A percentile compares a stretch with the other conserved stretches of the same genome.
phyloP scores from a whole-genome alignment of 1,284 basidiomycete genomes.

The Abortiporus biennis region DNA sequence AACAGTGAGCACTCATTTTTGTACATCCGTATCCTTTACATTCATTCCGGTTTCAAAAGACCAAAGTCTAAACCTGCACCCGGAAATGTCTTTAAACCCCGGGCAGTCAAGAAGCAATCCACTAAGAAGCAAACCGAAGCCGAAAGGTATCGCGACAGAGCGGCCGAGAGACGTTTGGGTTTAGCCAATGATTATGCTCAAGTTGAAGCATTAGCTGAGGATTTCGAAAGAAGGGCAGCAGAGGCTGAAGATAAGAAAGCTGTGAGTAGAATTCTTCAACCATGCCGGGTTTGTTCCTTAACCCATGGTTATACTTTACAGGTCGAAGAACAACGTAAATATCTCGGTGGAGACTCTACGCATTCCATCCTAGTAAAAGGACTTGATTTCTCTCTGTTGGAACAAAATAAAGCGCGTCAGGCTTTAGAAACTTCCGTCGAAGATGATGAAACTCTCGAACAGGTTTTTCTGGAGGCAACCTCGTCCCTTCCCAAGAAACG shows the following conservation, averaged over 20 bases:
- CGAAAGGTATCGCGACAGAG: conserved; percentile 74
- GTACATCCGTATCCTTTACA: neutral
- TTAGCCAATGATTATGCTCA: conserved; percentile 64
- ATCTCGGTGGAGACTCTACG: conserved; percentile 83
- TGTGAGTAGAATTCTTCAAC: conserved; percentile 32
- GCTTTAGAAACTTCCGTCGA: conserved; percentile 47
- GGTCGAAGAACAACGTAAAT: conserved; percentile 74
- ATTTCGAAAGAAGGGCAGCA: conserved; percentile 66
- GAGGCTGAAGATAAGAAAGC: conserved; percentile 48
- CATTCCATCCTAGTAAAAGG: conserved; percentile 88
- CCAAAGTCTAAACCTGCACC: conserved; percentile 15
- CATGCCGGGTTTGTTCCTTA: neutral
- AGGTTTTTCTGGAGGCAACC: conserved; percentile 47
- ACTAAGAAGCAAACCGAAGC: conserved; percentile 19
- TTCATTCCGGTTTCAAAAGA: neutral
- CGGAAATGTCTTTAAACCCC: conserved; percentile 61
- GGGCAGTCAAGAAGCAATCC: conserved; percentile 60
- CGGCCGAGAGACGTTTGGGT: conserved; percentile 59
- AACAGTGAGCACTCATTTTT: neutral
- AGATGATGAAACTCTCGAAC: conserved; percentile 76
- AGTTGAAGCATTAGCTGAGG: conserved; percentile 76
- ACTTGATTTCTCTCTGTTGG: conserved; percentile 82
- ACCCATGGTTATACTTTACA: conserved; percentile 21
- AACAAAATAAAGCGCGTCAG: conserved; percentile 71
- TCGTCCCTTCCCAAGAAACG: conserved; percentile 45